phyloP scores from a whole-genome alignment of 495 filamentous ascomycete species.

The Penicillium taxi region DNA sequence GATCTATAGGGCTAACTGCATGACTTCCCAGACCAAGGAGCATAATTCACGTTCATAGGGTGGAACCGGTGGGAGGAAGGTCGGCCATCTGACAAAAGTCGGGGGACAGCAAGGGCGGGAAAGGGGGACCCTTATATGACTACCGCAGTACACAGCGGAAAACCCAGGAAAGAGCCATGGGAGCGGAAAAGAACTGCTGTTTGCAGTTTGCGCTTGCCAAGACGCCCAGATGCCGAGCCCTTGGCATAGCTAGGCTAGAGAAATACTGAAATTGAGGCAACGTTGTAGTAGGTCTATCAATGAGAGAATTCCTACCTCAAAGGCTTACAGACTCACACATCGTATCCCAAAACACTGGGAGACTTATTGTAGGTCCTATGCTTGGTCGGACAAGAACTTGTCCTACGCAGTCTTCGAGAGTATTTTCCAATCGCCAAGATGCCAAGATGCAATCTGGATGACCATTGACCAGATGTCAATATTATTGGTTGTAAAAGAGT shows the following conservation, averaged over 20 bases:
- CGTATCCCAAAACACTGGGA: too few species aligned
- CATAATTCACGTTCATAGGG: conserved; percentile 13
- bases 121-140: conserved; percentile 29
- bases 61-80: conserved; percentile 8
- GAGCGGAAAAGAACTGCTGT: conserved; percentile 24
- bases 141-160: conserved; percentile 26
- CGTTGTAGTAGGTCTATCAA: too few species aligned
- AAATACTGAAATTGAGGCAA: too few species aligned
- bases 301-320: too few species aligned
- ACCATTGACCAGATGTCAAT: conserved; percentile 1
- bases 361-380: too few species aligned
- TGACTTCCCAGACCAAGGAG: conserved; percentile 27
- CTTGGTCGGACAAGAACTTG: conserved; percentile 8
- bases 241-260: too few species aligned
- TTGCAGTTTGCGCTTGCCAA: conserved; percentile 33
- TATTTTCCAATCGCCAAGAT: conserved; percentile 28
- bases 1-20: conserved; percentile 30
- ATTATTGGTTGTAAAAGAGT: not conserved
- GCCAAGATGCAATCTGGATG: conserved; percentile 28
- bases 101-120: conserved; percentile 13
- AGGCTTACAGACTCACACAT: too few species aligned
- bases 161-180: conserved; percentile 25
- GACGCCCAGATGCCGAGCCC: conserved; percentile 40
- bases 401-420: conserved; percentile 10
- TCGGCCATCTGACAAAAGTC: conserved; percentile 8